These are phyloP conservation scores for Prunus campanulata DNA, from an alignment of 306 rosid genomes.

Conservation along the genomic window DNA sequence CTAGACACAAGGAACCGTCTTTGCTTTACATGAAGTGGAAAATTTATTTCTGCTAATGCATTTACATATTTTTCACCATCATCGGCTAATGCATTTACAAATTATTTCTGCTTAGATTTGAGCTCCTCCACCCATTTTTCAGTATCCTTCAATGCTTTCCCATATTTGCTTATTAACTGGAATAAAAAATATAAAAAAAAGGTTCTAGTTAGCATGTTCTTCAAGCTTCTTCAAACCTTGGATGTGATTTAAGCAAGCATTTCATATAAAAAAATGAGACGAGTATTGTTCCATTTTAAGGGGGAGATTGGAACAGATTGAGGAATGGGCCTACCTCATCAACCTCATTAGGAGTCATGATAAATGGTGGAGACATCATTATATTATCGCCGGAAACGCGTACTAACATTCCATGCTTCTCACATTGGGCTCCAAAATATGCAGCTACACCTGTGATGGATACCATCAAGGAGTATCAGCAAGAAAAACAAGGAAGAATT, in stretches of 20 bases:
- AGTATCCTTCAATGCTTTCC: slow-evolving; percentile 69
- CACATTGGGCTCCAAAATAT: slow-evolving; percentile 79
- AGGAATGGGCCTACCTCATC: slow-evolving; percentile 58
- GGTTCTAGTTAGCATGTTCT: background rate
- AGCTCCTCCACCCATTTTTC: slow-evolving; percentile 81
- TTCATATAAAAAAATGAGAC: background rate
- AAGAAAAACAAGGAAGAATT: background rate
- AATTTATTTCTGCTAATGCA: too few species aligned
- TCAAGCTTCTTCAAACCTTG: background rate
- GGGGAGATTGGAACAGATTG: background rate
- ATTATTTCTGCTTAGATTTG: slow-evolving; percentile 63
- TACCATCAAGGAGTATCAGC: background rate
- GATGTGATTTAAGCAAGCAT: background rate
- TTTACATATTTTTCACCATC: slow-evolving; percentile 10
- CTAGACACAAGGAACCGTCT: background rate
- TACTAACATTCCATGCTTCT: slow-evolving; percentile 76
- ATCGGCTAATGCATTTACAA: slow-evolving; percentile 3
- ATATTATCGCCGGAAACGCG: slow-evolving; percentile 77
- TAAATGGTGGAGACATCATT: slow-evolving; percentile 87
- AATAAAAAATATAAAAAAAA: slow-evolving; percentile 9
- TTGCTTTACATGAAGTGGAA: slow-evolving; percentile 14
- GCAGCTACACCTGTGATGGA: slow-evolving; percentile 59
- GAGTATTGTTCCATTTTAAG: background rate
- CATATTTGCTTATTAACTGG: slow-evolving; percentile 75
- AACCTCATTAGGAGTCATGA: slow-evolving; percentile 59